These are phyloP conservation scores for Penicillium sp. DNA, from an alignment of 2,329 filamentous ascomycete species.

Conservation along the genomic window DNA sequence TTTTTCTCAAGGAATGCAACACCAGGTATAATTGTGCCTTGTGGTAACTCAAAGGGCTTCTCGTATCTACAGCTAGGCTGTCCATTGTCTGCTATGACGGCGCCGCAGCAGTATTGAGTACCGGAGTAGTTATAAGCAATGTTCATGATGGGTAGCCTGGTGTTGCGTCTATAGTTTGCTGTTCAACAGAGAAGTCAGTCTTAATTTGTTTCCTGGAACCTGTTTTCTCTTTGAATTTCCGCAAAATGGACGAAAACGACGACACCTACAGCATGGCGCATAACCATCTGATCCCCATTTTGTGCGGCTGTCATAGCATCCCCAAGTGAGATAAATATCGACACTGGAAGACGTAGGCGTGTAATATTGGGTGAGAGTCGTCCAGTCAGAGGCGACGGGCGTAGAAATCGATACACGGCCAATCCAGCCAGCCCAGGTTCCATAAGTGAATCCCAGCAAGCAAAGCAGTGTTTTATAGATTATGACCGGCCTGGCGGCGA, in stretches of 20 bases:
- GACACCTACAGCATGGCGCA: conserved; percentile 5
- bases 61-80: conserved; percentile 1
- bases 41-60: not conserved
- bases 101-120: conserved; percentile 4
- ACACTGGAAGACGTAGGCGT: conserved; percentile 1
- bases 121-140: conserved; percentile 2
- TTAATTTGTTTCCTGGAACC: not conserved
- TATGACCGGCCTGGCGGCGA: too few relatives aligned
- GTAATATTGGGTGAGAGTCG: conserved; percentile 1
- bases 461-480: too few relatives aligned
- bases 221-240: too few relatives aligned
- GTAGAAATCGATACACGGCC: too few relatives aligned
- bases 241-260: not conserved
- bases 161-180: conserved; percentile 3
- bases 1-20: conserved; percentile 1
- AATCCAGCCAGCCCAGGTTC: not conserved
- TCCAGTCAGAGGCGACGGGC: too few relatives aligned
- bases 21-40: conserved; percentile 1
- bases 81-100: conserved; percentile 1
- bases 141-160: conserved; percentile 1
- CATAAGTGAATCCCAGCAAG: not conserved
- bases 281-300: conserved; percentile 3
- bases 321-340: not conserved
- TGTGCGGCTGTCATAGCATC: not conserved
- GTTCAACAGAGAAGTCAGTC: too few relatives aligned